These are phyloP conservation scores for Lycium ferocissimum DNA, from an alignment of 257 asterid genomes.

Conservation along the genomic window DNA sequence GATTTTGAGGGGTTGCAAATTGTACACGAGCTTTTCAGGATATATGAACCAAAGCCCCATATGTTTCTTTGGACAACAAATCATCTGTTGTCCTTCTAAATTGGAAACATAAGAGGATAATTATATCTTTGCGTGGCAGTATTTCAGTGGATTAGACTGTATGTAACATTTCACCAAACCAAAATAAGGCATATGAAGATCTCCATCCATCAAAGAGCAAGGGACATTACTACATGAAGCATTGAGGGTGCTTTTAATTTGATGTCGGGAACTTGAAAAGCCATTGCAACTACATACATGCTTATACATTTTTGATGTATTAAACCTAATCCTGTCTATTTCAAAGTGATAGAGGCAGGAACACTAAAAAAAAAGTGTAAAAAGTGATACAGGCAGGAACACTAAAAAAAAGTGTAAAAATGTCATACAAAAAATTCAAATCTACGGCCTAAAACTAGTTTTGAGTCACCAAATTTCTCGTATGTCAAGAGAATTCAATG, in stretches of 20 bases:
- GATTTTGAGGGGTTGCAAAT: not conserved
- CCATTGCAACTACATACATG: slow-evolving; percentile 8
- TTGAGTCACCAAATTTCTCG: no score
- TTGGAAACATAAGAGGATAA: slow-evolving; percentile 2
- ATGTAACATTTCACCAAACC: not conserved
- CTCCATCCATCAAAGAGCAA: not conserved
- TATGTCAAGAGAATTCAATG: no score
- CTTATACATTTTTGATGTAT: not conserved
- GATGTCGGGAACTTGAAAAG: slow-evolving; percentile 23
- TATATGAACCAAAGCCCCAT: not conserved
- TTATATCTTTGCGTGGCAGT: not conserved
- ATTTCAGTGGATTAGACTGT: not conserved
- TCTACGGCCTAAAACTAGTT: no score
- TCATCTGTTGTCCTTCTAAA: not conserved
- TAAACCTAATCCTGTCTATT: not conserved
- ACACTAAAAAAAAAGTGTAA: no score
- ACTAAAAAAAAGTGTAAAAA: no score
- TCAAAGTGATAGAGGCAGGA: no score
- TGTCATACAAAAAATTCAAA: no score
- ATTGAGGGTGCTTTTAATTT: slow-evolving; percentile 8
- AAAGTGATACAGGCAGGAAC: no score
- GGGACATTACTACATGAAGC: not conserved
- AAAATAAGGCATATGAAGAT: not conserved
- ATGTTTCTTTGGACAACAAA: not conserved
- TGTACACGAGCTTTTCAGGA: not conserved